These are phyloP conservation scores for Mangifera indica DNA, from an alignment of 345 rosid genomes.

Conservation along the genomic window DNA sequence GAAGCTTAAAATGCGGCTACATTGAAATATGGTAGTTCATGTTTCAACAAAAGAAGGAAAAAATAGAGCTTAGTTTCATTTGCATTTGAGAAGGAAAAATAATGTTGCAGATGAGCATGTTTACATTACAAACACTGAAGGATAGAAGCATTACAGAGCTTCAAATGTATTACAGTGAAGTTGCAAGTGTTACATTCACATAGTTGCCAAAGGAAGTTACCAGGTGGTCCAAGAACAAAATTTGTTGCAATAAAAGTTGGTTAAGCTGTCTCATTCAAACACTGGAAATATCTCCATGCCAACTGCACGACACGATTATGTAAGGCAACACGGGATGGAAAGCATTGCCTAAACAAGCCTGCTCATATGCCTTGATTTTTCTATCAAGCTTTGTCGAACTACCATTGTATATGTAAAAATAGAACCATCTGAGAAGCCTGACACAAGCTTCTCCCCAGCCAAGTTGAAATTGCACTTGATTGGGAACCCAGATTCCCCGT, in stretches of 20 bases:
- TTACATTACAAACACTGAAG: background rate
- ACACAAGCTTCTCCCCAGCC: slow-evolving; percentile 60
- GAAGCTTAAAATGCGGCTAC: too few species aligned
- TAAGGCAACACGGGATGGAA: slow-evolving; percentile 65
- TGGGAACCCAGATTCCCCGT: slow-evolving; percentile 80
- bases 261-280: slow-evolving; percentile 25
- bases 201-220: background rate
- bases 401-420: slow-evolving; percentile 55
- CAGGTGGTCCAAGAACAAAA: background rate
- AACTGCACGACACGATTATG: slow-evolving; percentile 70
- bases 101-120: background rate
- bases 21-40: background rate
- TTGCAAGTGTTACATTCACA: background rate
- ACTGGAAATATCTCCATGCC: slow-evolving; percentile 67
- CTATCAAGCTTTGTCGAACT: slow-evolving; percentile 46
- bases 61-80: too few species aligned
- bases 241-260: background rate
- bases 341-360: slow-evolving; percentile 62
- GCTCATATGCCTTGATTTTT: slow-evolving; percentile 64
- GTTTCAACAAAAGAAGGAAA: too few species aligned
- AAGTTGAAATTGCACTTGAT: slow-evolving; percentile 75
- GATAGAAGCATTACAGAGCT: background rate
- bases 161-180: background rate
- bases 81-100: too few species aligned
- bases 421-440: slow-evolving; percentile 80